phyloP scores from a whole-genome alignment of 2,329 filamentous ascomycete genomes.

The Xylariaceae sp. region DNA sequence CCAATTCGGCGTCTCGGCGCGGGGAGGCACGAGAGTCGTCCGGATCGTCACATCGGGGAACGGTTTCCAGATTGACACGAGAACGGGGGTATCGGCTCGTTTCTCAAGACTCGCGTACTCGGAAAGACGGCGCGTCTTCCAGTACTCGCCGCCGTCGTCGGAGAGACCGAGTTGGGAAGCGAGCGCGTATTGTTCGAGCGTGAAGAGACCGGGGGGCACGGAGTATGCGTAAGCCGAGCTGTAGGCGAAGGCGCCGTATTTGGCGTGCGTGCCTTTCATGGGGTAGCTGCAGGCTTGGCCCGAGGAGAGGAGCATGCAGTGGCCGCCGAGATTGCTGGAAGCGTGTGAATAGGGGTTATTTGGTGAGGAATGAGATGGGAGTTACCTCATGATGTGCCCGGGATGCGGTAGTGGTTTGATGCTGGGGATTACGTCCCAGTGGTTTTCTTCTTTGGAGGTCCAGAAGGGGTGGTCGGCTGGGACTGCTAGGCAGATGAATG shows the following conservation, averaged over 20 bases:
- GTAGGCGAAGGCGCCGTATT: constrained; percentile 76
- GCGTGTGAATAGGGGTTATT: not conserved
- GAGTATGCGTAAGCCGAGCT: constrained; percentile 67
- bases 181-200: constrained; percentile 69
- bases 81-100: constrained; percentile 38
- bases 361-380: not conserved
- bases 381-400: constrained; percentile 61
- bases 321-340: constrained; percentile 60
- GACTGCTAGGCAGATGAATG: constrained; percentile 68
- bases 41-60: constrained; percentile 62
- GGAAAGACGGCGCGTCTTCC: constrained; percentile 69
- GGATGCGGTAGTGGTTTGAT: constrained; percentile 60
- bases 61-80: constrained; percentile 66
- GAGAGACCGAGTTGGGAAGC: constrained; percentile 72
- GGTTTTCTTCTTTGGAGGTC: constrained; percentile 60
- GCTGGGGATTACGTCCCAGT: constrained; percentile 50
- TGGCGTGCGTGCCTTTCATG: constrained; percentile 75
- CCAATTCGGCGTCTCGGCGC: constrained; percentile 57
- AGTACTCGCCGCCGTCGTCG: constrained; percentile 71
- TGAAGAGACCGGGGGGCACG: constrained; percentile 69
- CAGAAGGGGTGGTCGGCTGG: constrained; percentile 69
- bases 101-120: constrained; percentile 58
- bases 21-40: constrained; percentile 61
- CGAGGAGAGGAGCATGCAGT: constrained; percentile 69
- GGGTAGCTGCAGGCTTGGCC: constrained; percentile 80